phyloP scores from a whole-genome alignment of 164 flowering plant genomes.

The Magnolia kwangsiensis region DNA sequence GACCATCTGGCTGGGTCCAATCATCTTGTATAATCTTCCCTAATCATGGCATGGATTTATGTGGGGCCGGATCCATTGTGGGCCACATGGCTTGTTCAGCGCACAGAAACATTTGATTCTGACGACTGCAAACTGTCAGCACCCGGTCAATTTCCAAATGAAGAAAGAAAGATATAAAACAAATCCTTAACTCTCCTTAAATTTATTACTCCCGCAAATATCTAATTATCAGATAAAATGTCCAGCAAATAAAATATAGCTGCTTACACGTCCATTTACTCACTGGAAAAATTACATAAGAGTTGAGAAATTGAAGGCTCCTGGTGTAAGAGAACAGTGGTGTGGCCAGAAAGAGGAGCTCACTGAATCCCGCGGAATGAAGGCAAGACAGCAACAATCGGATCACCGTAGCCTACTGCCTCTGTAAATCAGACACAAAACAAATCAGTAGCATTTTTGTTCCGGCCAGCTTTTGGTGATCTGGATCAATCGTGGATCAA shows the following conservation, averaged over 20 bases:
- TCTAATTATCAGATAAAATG: neutral
- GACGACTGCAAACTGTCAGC: too few species aligned
- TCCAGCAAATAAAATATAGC: neutral
- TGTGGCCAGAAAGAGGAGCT: constrained; percentile 4
- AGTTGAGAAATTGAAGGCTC: neutral
- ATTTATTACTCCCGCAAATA: neutral
- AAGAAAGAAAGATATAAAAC: neutral
- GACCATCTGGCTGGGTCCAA: too few species aligned
- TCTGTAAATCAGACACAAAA: constrained; percentile 42
- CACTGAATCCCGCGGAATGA: constrained; percentile 63
- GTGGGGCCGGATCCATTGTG: too few species aligned
- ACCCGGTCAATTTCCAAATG: neutral
- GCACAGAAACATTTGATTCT: too few species aligned
- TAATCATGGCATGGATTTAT: too few species aligned
- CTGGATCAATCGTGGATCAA: neutral
- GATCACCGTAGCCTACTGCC: constrained; percentile 91
- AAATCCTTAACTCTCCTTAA: neutral
- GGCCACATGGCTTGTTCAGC: too few species aligned
- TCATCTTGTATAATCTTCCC: too few species aligned
- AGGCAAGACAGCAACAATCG: constrained; percentile 86
- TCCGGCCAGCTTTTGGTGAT: neutral
- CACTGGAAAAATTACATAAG: neutral
- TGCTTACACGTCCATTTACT: neutral
- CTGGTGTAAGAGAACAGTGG: neutral
- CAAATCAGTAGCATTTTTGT: neutral